Conservation (phyloP, 345 rosid genomes). For the Angophora floribunda region DNA sequence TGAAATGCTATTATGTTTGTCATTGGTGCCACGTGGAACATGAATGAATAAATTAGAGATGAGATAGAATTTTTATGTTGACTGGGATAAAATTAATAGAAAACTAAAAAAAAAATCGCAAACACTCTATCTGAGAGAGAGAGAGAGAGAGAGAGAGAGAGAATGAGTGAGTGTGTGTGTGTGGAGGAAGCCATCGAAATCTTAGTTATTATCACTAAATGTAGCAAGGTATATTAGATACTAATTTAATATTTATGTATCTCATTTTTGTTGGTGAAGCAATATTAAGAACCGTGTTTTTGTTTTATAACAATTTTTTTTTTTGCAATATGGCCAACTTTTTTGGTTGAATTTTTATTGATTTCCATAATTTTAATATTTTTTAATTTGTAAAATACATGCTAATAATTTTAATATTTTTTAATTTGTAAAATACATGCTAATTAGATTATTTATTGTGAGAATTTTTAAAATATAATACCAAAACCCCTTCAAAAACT, state of each 20-base stretch:
- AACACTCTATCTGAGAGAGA: neutral
- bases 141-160: no score
- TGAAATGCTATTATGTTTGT: accelerated
- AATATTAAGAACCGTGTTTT: neutral
- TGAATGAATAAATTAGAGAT: neutral
- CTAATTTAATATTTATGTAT: neutral
- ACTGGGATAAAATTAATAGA: neutral
- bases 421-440: no score
- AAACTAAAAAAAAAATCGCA: neutral
- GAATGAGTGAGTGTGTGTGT: no score
- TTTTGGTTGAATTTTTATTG: accelerated
- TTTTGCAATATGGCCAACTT: no score
- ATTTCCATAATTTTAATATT: no score
- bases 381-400: no score
- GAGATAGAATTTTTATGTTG: neutral
- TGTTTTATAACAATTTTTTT: no score
- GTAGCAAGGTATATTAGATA: neutral
- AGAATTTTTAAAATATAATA: no score
- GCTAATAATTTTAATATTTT: no score
- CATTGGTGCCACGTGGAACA: neutral
- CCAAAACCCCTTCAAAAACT: no score
- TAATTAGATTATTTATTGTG: no score
- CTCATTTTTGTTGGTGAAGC: neutral
- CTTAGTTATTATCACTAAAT: neutral
- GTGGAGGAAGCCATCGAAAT: no score